A percentile compares a stretch with the other conserved stretches of the same genome.
Conservation (phyloP, 2,329 filamentous ascomycete genomes). For the Graphilbum ipis-grandicollis region DNA sequence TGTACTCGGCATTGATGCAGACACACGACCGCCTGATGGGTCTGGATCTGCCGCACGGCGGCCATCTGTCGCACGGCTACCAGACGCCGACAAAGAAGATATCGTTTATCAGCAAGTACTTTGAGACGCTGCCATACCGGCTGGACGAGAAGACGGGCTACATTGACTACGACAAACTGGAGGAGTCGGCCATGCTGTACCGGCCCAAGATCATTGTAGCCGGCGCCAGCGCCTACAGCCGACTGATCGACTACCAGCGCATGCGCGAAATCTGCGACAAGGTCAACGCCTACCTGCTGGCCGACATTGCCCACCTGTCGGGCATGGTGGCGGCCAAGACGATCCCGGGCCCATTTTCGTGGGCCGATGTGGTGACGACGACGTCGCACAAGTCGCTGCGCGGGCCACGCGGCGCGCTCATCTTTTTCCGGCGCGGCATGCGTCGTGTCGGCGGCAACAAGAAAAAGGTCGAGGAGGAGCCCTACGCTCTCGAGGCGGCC, state of each 20-base stretch:
- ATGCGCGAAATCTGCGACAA: slow-evolving; percentile 88
- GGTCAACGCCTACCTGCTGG: slow-evolving; percentile 78
- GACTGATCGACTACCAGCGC: slow-evolving; percentile 83
- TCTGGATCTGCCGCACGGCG: slow-evolving; percentile 87
- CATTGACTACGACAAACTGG: slow-evolving; percentile 88
- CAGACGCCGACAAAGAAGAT: slow-evolving; percentile 91
- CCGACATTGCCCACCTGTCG: slow-evolving; percentile 96
- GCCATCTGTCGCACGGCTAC: slow-evolving; percentile 92
- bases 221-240: slow-evolving; percentile 88
- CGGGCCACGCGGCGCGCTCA: slow-evolving; percentile 89
- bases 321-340: slow-evolving; percentile 86
- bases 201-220: slow-evolving; percentile 91
- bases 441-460: slow-evolving; percentile 67
- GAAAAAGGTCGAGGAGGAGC: slow-evolving; percentile 65
- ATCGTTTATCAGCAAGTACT: slow-evolving; percentile 97
- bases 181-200: slow-evolving; percentile 75
- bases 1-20: slow-evolving; percentile 84
- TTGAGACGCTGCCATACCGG: slow-evolving; percentile 92
- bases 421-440: slow-evolving; percentile 93
- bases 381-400: slow-evolving; percentile 96
- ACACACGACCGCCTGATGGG: slow-evolving; percentile 95
- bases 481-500: slow-evolving; percentile 82
- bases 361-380: slow-evolving; percentile 89
- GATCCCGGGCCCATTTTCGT: slow-evolving; percentile 73
- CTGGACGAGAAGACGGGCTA: slow-evolving; percentile 78